phyloP scores from a whole-genome alignment of 352 stramenopile genomes.

The Phytophthora lateralis region DNA sequence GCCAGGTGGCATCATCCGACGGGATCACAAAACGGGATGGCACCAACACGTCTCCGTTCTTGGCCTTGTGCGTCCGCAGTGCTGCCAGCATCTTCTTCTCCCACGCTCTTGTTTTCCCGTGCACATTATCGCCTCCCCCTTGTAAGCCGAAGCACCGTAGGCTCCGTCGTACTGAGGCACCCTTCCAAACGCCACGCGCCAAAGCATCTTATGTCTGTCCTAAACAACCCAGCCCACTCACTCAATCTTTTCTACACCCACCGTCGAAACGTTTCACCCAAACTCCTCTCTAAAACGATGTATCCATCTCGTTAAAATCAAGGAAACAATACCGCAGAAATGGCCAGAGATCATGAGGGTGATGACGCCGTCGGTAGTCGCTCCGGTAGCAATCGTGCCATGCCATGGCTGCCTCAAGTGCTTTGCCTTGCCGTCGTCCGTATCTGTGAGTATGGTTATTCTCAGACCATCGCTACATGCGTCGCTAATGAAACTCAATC shows the following conservation, averaged over 20 bases:
- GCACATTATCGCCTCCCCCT: no score
- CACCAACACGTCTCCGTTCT: neutral
- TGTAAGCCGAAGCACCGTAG: no score
- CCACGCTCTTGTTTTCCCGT: no score
- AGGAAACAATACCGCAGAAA: constrained; percentile 15
- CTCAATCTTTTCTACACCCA: no score
- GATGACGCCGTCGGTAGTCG: constrained; percentile 1
- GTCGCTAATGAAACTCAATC: constrained; percentile 6
- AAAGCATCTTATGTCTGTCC: no score
- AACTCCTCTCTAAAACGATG: no score
- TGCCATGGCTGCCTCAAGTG: constrained; percentile 2
- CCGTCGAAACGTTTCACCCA: neutral
- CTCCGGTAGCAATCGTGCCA: constrained; percentile 4
- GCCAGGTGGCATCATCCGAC: neutral
- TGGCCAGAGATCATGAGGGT: constrained; percentile 2
- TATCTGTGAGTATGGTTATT: constrained; percentile 4
- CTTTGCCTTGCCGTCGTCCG: constrained; percentile 26
- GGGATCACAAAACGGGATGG: neutral
- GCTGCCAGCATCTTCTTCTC: neutral
- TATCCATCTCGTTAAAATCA: constrained; percentile 16
- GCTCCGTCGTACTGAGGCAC: no score
- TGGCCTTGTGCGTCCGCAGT: neutral
- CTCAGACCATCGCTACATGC: neutral
- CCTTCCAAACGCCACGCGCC: no score
- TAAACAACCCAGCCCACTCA: no score